Conservation (phyloP, 352 stramenopile species). For the Peronosclerospora sorghi region DNA sequence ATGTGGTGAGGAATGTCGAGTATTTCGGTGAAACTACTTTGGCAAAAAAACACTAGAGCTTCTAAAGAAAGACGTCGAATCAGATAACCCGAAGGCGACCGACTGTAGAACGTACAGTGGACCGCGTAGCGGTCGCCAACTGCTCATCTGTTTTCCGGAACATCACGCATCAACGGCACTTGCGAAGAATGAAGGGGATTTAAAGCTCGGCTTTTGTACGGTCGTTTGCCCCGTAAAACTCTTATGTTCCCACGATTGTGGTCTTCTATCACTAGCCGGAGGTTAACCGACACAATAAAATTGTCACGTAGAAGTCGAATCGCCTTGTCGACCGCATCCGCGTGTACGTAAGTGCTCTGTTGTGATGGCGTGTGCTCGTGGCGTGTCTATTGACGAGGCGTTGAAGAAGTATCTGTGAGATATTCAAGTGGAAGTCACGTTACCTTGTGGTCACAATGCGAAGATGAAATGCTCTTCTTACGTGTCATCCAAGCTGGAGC, state of each 20-base stretch:
- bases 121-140: conserved; percentile 30
- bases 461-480: too few relatives aligned
- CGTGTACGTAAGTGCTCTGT: too few relatives aligned
- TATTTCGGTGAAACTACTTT: conserved; percentile 78
- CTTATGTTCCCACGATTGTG: conserved; percentile 41
- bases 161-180: conserved; percentile 33
- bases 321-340: conserved; percentile 51
- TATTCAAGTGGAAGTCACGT: too few relatives aligned
- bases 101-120: conserved; percentile 33
- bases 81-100: conserved; percentile 19
- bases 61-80: conserved; percentile 30
- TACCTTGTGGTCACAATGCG: too few relatives aligned
- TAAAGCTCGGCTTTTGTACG: conserved; percentile 65
- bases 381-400: too few relatives aligned
- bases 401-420: too few relatives aligned
- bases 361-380: too few relatives aligned
- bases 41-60: conserved; percentile 61
- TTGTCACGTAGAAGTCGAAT: conserved; percentile 46
- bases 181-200: conserved; percentile 26
- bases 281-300: conserved; percentile 46
- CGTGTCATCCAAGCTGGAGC: too few relatives aligned
- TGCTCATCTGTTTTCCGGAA: conserved; percentile 69
- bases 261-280: conserved; percentile 72
- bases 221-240: conserved; percentile 49
- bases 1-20: conserved; percentile 66